Conservation (phyloP, 2,329 filamentous ascomycete genomes). For the Mariannaea elegans region DNA sequence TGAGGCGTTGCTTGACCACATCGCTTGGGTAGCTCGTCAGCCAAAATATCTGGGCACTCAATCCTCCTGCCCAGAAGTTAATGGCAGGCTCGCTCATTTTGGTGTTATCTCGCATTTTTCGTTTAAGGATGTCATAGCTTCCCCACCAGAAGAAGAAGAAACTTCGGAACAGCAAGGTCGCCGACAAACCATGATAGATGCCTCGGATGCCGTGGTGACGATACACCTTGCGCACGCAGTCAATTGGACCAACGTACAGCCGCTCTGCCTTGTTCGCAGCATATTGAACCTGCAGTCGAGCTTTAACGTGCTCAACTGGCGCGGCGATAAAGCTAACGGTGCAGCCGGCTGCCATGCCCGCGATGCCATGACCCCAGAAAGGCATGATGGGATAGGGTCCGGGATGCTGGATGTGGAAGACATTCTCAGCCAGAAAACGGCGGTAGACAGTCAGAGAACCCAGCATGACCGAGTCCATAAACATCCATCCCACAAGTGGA, state of each 20-base stretch:
- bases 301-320: constrained; percentile 95
- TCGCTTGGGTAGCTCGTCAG: constrained; percentile 90
- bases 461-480: constrained; percentile 93
- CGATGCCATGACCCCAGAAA: constrained; percentile 83
- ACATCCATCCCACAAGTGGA: constrained; percentile 96
- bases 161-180: constrained; percentile 87
- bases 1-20: constrained; percentile 94
- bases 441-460: constrained; percentile 92
- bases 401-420: constrained; percentile 67
- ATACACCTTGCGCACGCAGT: constrained; percentile 79
- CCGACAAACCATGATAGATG: constrained; percentile 84
- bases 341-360: constrained; percentile 84
- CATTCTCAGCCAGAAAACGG: constrained; percentile 79
- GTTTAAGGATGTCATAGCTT: constrained; percentile 87
- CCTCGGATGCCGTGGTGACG: constrained; percentile 78
- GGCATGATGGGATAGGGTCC: constrained; percentile 63
- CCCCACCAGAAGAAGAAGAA: constrained; percentile 99
- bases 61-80: constrained; percentile 97
- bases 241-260: constrained; percentile 86
- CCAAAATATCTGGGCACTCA: constrained; percentile 96
- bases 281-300: constrained; percentile 94
- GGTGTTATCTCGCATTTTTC: constrained; percentile 72
- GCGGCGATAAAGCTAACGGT: constrained; percentile 94
- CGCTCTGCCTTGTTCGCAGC: constrained; percentile 79
- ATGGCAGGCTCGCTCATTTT: constrained; percentile 77